A percentile compares a stretch with the other conserved stretches of the same genome.
Evolutionary conservation across 2,329 filamentous ascomycete genomes (phyloP).

Genomic region (Mycosphaerella sp.): DNA sequence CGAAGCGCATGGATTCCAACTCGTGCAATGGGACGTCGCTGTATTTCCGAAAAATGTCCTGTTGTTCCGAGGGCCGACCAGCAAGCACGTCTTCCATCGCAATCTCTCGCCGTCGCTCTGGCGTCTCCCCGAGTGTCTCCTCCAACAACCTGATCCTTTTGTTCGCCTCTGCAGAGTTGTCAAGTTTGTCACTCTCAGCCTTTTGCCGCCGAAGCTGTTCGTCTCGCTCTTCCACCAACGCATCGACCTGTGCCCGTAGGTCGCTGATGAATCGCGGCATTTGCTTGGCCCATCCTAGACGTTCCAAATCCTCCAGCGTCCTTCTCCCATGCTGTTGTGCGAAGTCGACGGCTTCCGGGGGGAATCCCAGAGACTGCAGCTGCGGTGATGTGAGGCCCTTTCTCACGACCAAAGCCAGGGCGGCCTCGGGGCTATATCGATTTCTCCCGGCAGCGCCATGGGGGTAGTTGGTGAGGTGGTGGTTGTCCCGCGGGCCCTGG

Average conservation of each 20-base stretch:
- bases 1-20: conserved; percentile 17
- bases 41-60: conserved; percentile 14
- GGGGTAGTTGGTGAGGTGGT: conserved; percentile 26
- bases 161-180: neutral
- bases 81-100: conserved; percentile 14
- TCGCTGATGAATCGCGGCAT: conserved; percentile 22
- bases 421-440: conserved; percentile 25
- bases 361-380: conserved; percentile 21
- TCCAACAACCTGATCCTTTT: conserved; percentile 9
- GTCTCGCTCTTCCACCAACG: conserved; percentile 15
- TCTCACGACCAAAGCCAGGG: conserved; percentile 26
- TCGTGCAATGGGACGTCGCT: conserved; percentile 14
- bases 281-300: conserved; percentile 24
- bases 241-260: conserved; percentile 16
- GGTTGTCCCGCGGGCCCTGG: conserved; percentile 27
- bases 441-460: conserved; percentile 23
- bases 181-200: conserved; percentile 1
- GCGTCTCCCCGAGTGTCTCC: conserved; percentile 8
- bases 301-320: conserved; percentile 24
- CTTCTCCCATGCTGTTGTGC: conserved; percentile 21
- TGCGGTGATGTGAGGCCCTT: conserved; percentile 17
- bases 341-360: conserved; percentile 25
- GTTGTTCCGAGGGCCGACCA: conserved; percentile 7
- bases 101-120: conserved; percentile 8
- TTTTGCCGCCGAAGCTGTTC: conserved; percentile 10